Conservation (phyloP, 208 protist genomes). For the Borovskyia barvae region DNA sequence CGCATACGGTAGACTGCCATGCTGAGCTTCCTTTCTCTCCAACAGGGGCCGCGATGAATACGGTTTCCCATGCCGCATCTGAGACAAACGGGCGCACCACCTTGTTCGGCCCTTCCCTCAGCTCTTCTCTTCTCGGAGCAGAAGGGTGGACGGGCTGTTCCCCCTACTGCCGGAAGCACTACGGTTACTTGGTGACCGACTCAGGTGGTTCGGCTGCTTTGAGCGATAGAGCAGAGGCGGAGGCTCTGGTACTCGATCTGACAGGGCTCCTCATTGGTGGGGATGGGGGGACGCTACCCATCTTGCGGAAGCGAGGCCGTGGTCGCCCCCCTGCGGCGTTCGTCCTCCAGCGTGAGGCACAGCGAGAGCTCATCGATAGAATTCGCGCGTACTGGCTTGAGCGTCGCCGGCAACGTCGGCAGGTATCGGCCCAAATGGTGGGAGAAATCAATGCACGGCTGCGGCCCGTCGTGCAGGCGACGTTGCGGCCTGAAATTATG, state of each 20-base stretch:
- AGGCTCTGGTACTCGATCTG: constrained; percentile 40
- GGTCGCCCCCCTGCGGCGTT: constrained; percentile 43
- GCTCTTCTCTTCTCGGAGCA: neutral
- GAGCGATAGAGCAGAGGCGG: constrained; percentile 38
- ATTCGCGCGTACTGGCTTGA: constrained; percentile 68
- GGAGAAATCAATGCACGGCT: constrained; percentile 43
- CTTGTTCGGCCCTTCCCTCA: neutral
- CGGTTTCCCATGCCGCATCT: no score
- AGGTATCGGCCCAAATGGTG: constrained; percentile 30
- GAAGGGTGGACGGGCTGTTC: constrained; percentile 46
- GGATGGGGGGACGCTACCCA: constrained; percentile 17
- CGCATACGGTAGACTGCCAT: constrained; percentile 56
- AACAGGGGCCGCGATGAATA: neutral
- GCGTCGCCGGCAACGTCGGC: constrained; percentile 34
- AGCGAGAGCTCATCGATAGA: constrained; percentile 25
- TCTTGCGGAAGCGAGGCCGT: constrained; percentile 34
- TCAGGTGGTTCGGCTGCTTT: constrained; percentile 32
- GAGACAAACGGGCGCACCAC: neutral
- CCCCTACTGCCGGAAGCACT: constrained; percentile 68
- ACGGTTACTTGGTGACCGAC: constrained; percentile 28
- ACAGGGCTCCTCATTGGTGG: constrained; percentile 32
- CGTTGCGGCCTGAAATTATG: constrained; percentile 65
- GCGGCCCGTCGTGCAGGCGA: constrained; percentile 43
- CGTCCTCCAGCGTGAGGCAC: constrained; percentile 32
- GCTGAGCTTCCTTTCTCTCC: constrained; percentile 1